Evolutionary conservation across 2,329 filamentous ascomycete genomes (phyloP).

Genomic region (Fusarium sarcochroum): DNA sequence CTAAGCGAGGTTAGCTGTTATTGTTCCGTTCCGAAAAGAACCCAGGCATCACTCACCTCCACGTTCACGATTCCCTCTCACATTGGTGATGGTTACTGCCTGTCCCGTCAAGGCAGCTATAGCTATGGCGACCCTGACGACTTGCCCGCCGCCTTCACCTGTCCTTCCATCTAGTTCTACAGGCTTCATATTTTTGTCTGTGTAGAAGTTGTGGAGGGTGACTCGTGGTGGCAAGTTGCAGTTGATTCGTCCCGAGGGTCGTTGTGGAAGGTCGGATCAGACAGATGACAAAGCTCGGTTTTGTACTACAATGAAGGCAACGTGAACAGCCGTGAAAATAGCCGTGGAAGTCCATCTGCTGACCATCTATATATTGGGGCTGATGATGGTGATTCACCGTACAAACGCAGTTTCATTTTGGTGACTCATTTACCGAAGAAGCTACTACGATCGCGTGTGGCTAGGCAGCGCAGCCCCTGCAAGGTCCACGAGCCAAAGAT

Average conservation of each 20-base stretch:
- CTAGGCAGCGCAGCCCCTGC: slow-evolving; percentile 12
- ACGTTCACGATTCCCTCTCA: slow-evolving; percentile 67
- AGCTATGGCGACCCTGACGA: slow-evolving; percentile 69
- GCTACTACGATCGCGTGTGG: neutral
- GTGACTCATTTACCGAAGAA: slow-evolving; percentile 32
- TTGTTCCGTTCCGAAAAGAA: neutral
- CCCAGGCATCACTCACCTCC: slow-evolving; percentile 46
- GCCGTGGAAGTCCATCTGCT: neutral
- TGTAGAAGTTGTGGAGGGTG: slow-evolving; percentile 1
- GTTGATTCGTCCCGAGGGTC: slow-evolving; percentile 4
- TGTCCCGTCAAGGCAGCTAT: slow-evolving; percentile 69
- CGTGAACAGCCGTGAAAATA: neutral
- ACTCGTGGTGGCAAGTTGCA: slow-evolving; percentile 21
- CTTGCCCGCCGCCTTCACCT: slow-evolving; percentile 74
- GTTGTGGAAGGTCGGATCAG: neutral
- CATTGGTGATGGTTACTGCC: slow-evolving; percentile 66
- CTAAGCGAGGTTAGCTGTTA: slow-evolving; percentile 52
- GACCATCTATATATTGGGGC: slow-evolving; percentile 13
- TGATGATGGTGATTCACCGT: neutral
- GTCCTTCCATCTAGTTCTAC: slow-evolving; percentile 69
- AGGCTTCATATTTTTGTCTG: slow-evolving; percentile 46
- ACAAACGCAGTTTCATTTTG: neutral
- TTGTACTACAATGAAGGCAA: slow-evolving; percentile 11
- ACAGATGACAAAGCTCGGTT: slow-evolving; percentile 3
- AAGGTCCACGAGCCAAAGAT: neutral